phyloP scores from a whole-genome alignment of 225 moss, liverwort and hornwort species.

The Antitrichia curtipendula region DNA sequence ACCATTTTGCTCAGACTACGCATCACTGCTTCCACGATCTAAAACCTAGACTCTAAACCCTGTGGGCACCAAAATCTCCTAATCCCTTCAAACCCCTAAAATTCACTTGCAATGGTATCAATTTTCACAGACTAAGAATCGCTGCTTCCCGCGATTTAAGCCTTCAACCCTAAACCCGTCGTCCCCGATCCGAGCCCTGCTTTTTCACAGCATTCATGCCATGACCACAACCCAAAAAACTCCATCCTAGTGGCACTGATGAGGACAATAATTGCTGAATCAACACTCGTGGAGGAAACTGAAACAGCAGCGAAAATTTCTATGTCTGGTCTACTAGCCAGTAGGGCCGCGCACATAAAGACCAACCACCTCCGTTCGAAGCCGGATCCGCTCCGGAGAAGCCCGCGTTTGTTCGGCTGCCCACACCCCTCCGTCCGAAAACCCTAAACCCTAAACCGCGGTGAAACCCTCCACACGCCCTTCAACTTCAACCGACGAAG shows the following conservation, averaged over 20 bases:
- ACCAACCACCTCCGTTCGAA: background rate
- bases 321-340: background rate
- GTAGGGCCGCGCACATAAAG: background rate
- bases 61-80: background rate
- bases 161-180: background rate
- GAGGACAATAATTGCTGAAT: too few relatives aligned
- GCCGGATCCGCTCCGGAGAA: background rate
- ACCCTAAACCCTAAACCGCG: background rate
- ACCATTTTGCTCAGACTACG: background rate
- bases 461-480: background rate
- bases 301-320: background rate
- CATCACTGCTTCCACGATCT: background rate
- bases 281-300: background rate
- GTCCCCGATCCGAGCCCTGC: background rate
- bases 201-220: background rate
- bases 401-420: background rate
- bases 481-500: background rate
- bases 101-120: background rate
- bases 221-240: background rate
- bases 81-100: background rate
- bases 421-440: background rate
- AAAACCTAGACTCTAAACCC: background rate
- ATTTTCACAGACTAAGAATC: background rate
- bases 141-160: background rate
- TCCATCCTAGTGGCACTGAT: background rate